phyloP scores from a whole-genome alignment of 108 stramenopile species.

The Nitzschia inconspicua region DNA sequence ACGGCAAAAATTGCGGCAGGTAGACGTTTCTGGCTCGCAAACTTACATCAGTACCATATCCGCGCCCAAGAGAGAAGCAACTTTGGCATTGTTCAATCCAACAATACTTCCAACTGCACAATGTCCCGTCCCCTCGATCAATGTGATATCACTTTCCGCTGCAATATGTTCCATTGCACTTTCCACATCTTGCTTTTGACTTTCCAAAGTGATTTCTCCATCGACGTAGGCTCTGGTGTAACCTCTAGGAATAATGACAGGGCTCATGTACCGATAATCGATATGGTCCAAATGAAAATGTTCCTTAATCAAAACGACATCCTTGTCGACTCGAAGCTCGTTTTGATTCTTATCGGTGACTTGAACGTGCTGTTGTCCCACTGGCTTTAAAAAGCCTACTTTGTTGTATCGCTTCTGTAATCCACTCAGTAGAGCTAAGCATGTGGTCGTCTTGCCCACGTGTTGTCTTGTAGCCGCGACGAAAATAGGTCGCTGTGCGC shows the following conservation, averaged over 20 bases:
- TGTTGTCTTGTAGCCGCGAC: conserved; percentile 95
- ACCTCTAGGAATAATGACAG: conserved; percentile 92
- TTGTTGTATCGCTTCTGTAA: conserved; percentile 85
- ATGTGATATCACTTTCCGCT: conserved; percentile 54
- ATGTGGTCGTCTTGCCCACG: conserved; percentile 94
- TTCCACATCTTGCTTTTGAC: conserved; percentile 59
- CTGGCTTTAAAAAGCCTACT: conserved; percentile 95
- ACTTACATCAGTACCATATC: conserved; percentile 80
- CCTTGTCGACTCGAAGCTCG: conserved; percentile 88
- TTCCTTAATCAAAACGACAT: conserved; percentile 85
- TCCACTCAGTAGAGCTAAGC: conserved; percentile 85
- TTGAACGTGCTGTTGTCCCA: conserved; percentile 87
- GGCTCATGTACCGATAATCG: conserved; percentile 89
- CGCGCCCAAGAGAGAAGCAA: conserved; percentile 82
- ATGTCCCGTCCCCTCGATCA: conserved; percentile 97
- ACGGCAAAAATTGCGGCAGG: background rate
- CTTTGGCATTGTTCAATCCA: conserved; percentile 90
- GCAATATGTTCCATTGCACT: conserved; percentile 56
- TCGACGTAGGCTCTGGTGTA: conserved; percentile 92
- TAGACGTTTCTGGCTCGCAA: background rate
- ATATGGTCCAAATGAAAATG: conserved; percentile 87
- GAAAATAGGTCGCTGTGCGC: conserved; percentile 64
- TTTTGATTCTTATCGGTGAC: conserved; percentile 32
- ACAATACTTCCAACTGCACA: conserved; percentile 96
- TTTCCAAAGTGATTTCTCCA: conserved; percentile 62